A percentile compares a stretch with the other conserved stretches of the same genome.
Conservation (phyloP, 768 basidiomycete genomes). For the Daedalea quercina region DNA sequence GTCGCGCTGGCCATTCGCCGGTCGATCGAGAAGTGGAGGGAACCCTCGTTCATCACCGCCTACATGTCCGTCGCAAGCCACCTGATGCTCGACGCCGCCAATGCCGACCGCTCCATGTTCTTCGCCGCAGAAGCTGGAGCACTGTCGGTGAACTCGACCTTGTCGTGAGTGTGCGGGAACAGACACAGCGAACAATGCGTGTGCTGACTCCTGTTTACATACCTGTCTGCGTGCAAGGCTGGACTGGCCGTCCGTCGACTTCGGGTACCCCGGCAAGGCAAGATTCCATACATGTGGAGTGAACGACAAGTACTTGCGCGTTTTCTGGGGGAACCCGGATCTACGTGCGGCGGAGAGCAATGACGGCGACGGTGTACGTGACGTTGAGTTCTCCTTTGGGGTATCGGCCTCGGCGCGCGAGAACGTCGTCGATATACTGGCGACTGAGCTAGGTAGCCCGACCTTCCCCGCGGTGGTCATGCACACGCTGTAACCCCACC, state of each 20-base stretch:
- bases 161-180: constrained; percentile 4
- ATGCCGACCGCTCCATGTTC: constrained; percentile 1
- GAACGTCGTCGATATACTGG: neutral
- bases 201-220: neutral
- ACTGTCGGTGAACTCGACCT: constrained; percentile 10
- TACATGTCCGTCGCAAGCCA: constrained; percentile 12
- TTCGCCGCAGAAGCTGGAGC: constrained; percentile 4
- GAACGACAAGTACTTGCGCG: constrained; percentile 7
- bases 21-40: constrained; percentile 1
- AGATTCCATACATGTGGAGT: constrained; percentile 5
- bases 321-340: constrained; percentile 9
- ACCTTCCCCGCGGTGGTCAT: constrained; percentile 1
- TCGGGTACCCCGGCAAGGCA: constrained; percentile 1
- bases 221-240: constrained; percentile 1
- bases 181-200: no score
- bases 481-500: no score
- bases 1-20: constrained; percentile 3
- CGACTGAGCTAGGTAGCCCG: neutral
- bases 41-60: constrained; percentile 4
- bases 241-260: constrained; percentile 11
- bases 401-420: neutral
- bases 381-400: constrained; percentile 6
- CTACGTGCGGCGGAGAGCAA: neutral
- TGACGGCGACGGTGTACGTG: neutral
- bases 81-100: constrained; percentile 7